These are phyloP conservation scores for Verruconis gallopava DNA, from an alignment of 2,329 filamentous ascomycete genomes.

Conservation along the genomic window DNA sequence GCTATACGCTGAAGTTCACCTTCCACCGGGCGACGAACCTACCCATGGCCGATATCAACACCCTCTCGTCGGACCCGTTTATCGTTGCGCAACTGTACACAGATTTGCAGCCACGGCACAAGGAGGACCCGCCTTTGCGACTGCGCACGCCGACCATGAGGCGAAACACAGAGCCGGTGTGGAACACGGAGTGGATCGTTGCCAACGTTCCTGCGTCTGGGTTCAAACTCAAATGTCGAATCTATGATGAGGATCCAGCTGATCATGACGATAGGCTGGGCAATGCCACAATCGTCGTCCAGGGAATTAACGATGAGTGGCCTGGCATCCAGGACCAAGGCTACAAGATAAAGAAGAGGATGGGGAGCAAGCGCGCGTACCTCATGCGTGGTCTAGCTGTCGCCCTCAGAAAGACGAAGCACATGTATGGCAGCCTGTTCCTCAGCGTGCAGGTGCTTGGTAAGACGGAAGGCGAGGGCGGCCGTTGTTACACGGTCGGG, in stretches of 20 bases:
- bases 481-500: conserved; percentile 58
- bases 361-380: conserved; percentile 80
- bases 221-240: conserved; percentile 69
- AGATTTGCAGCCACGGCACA: conserved; percentile 60
- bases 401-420: conserved; percentile 45
- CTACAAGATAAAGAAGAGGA: conserved; percentile 67
- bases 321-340: conserved; percentile 49
- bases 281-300: conserved; percentile 61
- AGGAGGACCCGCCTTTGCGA: conserved; percentile 65
- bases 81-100: conserved; percentile 64
- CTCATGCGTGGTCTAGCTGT: conserved; percentile 55
- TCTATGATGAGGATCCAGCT: conserved; percentile 82
- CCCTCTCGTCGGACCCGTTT: conserved; percentile 72
- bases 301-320: conserved; percentile 52
- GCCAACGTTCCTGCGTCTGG: conserved; percentile 72
- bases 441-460: conserved; percentile 71
- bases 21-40: conserved; percentile 73
- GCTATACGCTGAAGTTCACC: conserved; percentile 74
- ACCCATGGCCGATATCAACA: conserved; percentile 66
- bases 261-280: conserved; percentile 82
- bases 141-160: conserved; percentile 67
- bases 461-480: conserved; percentile 50
- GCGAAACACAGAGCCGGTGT: conserved; percentile 58
- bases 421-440: conserved; percentile 57
- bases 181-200: conserved; percentile 79